Percentiles rank a stretch among this genome's conserved stretches.
Conservation (phyloP, 768 basidiomycete species). For the Leccinum uliginosum region DNA sequence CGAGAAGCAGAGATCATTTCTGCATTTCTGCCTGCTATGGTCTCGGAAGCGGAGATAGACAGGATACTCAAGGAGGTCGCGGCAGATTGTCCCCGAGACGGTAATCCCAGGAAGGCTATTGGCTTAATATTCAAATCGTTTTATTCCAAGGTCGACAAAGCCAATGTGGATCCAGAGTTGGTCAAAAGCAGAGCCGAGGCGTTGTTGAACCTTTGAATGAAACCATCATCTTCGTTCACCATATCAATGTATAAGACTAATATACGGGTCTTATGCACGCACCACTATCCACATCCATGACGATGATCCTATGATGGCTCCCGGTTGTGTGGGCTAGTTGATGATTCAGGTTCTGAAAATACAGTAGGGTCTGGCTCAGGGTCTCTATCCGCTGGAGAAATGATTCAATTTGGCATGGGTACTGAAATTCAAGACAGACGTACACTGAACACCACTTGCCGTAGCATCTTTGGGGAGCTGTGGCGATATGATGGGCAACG, state of each 20-base stretch:
- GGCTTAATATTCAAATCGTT: constrained; percentile 61
- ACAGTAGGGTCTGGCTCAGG: background rate
- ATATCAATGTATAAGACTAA: background rate
- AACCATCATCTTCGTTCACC: background rate
- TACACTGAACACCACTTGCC: constrained; percentile 11
- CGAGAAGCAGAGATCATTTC: constrained; percentile 53
- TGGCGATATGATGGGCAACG: constrained; percentile 14
- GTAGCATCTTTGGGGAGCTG: constrained; percentile 11
- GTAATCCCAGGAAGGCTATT: constrained; percentile 24
- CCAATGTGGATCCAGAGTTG: constrained; percentile 50
- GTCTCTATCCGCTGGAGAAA: background rate
- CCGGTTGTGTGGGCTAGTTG: background rate
- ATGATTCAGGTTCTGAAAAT: background rate
- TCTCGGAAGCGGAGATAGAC: constrained; percentile 56
- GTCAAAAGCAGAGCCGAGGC: constrained; percentile 50
- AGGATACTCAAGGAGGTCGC: constrained; percentile 42
- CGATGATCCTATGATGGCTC: constrained; percentile 3
- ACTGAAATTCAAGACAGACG: background rate
- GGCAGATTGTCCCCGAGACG: constrained; percentile 16
- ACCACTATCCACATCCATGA: background rate
- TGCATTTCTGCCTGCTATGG: constrained; percentile 54
- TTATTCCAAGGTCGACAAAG: constrained; percentile 57
- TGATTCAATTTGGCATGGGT: background rate
- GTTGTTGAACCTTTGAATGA: constrained; percentile 26
- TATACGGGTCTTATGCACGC: constrained; percentile 1